Evolutionary conservation across 768 basidiomycete genomes (phyloP).

Genomic region (Suillus variegatus): DNA sequence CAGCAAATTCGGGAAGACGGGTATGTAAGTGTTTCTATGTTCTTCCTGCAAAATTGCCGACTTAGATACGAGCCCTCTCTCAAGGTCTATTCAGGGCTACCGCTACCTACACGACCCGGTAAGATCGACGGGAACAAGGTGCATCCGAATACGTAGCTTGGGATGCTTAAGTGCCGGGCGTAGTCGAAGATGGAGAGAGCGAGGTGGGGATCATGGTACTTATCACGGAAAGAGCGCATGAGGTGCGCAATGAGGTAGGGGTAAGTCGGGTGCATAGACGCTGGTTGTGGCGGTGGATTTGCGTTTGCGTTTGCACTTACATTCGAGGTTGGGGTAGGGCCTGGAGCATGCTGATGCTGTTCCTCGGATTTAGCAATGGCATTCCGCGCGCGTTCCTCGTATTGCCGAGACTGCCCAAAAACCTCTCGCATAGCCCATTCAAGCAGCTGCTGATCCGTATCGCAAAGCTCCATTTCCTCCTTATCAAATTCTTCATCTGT

Average conservation of each 20-base stretch:
- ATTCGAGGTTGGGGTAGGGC: background rate
- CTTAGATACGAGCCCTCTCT: no score
- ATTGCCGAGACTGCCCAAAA: conserved; percentile 58
- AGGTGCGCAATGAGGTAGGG: conserved; percentile 75
- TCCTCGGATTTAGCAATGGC: no score
- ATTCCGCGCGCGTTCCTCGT: no score
- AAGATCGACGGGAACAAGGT: conserved; percentile 57
- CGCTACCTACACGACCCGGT: no score
- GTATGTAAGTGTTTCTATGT: no score
- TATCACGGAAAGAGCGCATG: conserved; percentile 77
- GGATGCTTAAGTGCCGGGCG: conserved; percentile 70
- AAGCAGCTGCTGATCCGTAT: conserved; percentile 68
- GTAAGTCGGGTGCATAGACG: conserved; percentile 41
- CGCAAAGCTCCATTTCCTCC: conserved; percentile 71
- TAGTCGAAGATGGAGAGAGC: conserved; percentile 85
- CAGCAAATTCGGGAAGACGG: no score
- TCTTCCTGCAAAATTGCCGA: no score
- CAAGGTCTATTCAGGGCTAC: conserved; percentile 27
- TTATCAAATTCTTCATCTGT: conserved; percentile 63
- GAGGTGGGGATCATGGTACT: conserved; percentile 76
- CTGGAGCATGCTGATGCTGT: conserved; percentile 2
- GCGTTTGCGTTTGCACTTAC: background rate
- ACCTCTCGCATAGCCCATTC: conserved; percentile 72
- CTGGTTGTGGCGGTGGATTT: conserved; percentile 12
- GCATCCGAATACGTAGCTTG: conserved; percentile 89